Conservation (phyloP, 1,284 basidiomycete species). For the Ceratobasidium sp. region DNA sequence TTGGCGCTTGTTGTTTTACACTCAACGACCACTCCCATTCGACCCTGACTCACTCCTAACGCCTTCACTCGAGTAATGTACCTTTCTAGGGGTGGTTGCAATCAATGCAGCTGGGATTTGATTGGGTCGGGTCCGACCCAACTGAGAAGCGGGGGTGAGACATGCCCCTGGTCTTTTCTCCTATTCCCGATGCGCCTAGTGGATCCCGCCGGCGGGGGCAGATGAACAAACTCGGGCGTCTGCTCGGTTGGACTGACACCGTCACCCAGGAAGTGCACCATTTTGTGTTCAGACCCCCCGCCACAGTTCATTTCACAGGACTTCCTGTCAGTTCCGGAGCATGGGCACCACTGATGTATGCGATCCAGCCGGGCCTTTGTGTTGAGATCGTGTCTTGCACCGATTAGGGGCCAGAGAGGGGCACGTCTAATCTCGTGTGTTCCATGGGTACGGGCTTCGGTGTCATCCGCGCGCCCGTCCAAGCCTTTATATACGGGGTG, state of each 20-base stretch:
- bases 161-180: conserved; percentile 44
- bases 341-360: conserved; percentile 42
- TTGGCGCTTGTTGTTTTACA: conserved; percentile 30
- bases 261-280: background rate
- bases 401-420: conserved; percentile 44
- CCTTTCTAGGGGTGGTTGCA: conserved; percentile 35
- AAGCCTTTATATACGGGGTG: conserved; percentile 30
- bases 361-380: conserved; percentile 39
- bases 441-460: conserved; percentile 25
- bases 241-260: conserved; percentile 24
- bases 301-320: conserved; percentile 28
- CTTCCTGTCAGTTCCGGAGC: conserved; percentile 37
- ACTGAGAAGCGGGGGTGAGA: conserved; percentile 7
- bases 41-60: background rate
- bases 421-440: conserved; percentile 43
- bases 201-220: conserved; percentile 2
- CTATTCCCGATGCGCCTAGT: conserved; percentile 30
- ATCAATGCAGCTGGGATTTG: conserved; percentile 20
- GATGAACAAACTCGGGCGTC: conserved; percentile 8
- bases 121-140: conserved; percentile 19
- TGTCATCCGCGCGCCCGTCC: conserved; percentile 44
- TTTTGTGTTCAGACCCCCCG: conserved; percentile 18
- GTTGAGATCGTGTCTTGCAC: conserved; percentile 39
- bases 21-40: background rate
- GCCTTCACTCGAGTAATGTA: conserved; percentile 28